Percentiles rank a stretch among this genome's conserved stretches.
Evolutionary conservation across 768 basidiomycete genomes (phyloP).

Genomic region (Amanita inopinata): DNA sequence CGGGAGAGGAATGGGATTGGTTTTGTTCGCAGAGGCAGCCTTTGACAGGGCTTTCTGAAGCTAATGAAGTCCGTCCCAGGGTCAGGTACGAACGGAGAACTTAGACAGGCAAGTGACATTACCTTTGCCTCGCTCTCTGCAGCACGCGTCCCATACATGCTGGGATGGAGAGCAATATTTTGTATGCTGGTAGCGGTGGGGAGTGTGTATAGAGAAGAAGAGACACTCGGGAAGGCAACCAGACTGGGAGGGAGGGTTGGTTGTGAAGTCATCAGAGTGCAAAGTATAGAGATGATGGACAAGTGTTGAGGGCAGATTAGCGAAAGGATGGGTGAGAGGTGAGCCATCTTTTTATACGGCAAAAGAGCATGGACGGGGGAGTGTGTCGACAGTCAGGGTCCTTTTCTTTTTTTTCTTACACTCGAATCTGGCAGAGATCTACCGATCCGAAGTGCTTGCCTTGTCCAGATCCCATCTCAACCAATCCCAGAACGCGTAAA

Average conservation of each 20-base stretch:
- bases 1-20: constrained; percentile 17
- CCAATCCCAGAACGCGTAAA: too few species aligned
- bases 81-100: constrained; percentile 1
- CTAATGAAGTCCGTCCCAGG: constrained; percentile 22
- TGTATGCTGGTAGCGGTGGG: constrained; percentile 66
- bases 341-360: too few species aligned
- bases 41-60: constrained; percentile 60
- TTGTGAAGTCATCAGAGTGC: constrained; percentile 9
- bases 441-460: too few species aligned
- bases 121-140: constrained; percentile 76
- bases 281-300: constrained; percentile 11
- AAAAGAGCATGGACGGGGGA: too few species aligned
- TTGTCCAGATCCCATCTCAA: too few species aligned
- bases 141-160: constrained; percentile 58
- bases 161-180: constrained; percentile 55
- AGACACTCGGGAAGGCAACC: constrained; percentile 65
- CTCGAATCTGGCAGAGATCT: too few species aligned
- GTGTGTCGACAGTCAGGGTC: too few species aligned
- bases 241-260: constrained; percentile 37
- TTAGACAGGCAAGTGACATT: constrained; percentile 9
- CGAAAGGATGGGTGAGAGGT: too few species aligned
- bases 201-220: constrained; percentile 55
- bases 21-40: constrained; percentile 30
- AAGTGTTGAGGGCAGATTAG: constrained; percentile 13
- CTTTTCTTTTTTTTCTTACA: too few species aligned